Percentiles rank a stretch among this genome's conserved stretches.
These are phyloP conservation scores for Thielaviopsis ethacetica DNA, from an alignment of 2,329 filamentous ascomycete genomes.

Conservation along the genomic window DNA sequence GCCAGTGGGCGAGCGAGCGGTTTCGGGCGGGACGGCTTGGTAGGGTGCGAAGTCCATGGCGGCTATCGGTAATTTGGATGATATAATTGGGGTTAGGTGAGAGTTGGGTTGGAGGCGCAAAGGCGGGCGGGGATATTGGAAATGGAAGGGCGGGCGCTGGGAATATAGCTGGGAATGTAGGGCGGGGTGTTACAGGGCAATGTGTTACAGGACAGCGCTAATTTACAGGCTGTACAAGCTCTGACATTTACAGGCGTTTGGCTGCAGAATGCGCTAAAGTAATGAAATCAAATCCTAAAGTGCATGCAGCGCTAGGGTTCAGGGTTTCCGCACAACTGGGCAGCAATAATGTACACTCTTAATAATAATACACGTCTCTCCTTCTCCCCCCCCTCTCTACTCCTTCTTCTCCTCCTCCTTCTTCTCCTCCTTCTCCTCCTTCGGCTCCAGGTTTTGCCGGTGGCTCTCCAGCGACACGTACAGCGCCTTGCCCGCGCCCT, in stretches of 20 bases:
- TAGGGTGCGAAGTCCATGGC: conserved; percentile 92
- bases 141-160: too few species aligned
- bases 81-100: too few species aligned
- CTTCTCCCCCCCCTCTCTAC: not conserved
- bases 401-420: conserved; percentile 12
- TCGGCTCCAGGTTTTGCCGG: conserved; percentile 54
- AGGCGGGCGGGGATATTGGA: too few species aligned
- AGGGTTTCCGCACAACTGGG: not conserved
- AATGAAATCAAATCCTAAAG: too few species aligned
- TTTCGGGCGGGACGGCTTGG: conserved; percentile 80
- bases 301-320: not conserved
- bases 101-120: too few species aligned
- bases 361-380: not conserved
- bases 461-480: conserved; percentile 81
- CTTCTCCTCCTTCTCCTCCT: conserved; percentile 15
- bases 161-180: too few species aligned
- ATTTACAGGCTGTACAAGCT: too few species aligned
- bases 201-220: too few species aligned
- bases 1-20: conserved; percentile 53
- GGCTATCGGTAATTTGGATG: not conserved
- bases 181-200: not conserved
- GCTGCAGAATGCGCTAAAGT: too few species aligned
- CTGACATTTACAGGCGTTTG: too few species aligned
- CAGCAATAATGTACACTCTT: not conserved
- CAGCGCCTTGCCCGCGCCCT: conserved; percentile 63